Conservation (phyloP, 2,329 filamentous ascomycete genomes). For the Exutisphaerella laricina region DNA sequence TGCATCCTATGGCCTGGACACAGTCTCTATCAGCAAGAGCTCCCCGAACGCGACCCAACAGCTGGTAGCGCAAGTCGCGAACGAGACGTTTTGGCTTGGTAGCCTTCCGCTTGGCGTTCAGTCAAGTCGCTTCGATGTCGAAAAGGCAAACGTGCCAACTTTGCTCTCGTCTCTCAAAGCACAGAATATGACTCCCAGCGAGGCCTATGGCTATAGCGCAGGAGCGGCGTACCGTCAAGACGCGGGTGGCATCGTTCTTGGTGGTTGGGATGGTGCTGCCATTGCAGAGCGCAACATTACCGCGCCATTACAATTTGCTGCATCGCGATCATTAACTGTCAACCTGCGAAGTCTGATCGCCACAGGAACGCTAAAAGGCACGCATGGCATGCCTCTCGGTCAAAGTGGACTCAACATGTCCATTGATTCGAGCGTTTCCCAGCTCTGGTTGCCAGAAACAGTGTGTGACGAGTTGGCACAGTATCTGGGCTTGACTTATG, state of each 20-base stretch:
- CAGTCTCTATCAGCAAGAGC: slow-evolving; percentile 7
- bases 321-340: slow-evolving; percentile 22
- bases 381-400: slow-evolving; percentile 27
- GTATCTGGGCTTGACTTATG: slow-evolving; percentile 37
- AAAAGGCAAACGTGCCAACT: slow-evolving; percentile 3
- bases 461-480: slow-evolving; percentile 37
- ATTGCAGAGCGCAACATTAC: slow-evolving; percentile 54
- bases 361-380: neutral
- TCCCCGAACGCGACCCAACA: neutral
- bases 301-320: slow-evolving; percentile 49
- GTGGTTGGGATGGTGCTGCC: slow-evolving; percentile 61
- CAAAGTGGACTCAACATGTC: slow-evolving; percentile 10
- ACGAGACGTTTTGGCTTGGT: slow-evolving; percentile 33
- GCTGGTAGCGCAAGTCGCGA: slow-evolving; percentile 10
- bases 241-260: slow-evolving; percentile 39
- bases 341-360: slow-evolving; percentile 7
- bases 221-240: slow-evolving; percentile 10
- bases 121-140: slow-evolving; percentile 17
- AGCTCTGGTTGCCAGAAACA: slow-evolving; percentile 36
- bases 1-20: slow-evolving; percentile 11
- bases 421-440: slow-evolving; percentile 38
- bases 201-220: slow-evolving; percentile 11
- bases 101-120: slow-evolving; percentile 27
- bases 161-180: slow-evolving; percentile 1
- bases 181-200: slow-evolving; percentile 2